Percentiles rank a stretch among this genome's conserved stretches.
These are phyloP conservation scores for Xerocomellus intermedius DNA, from an alignment of 768 basidiomycete species.

Conservation along the genomic window DNA sequence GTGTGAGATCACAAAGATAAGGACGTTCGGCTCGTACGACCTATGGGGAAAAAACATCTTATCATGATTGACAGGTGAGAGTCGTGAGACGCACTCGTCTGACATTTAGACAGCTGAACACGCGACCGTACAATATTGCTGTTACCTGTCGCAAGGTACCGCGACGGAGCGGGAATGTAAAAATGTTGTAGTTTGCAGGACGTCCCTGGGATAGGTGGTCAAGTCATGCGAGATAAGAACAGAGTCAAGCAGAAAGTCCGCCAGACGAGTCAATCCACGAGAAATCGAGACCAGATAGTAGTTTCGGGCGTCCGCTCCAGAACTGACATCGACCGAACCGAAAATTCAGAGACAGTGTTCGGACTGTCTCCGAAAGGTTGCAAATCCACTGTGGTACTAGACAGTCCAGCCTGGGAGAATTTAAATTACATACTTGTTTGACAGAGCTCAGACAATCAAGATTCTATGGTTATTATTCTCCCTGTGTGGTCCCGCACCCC, in stretches of 20 bases:
- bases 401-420: too few species aligned
- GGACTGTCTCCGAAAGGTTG: neutral
- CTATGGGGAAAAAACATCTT: neutral
- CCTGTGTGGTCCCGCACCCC: too few species aligned
- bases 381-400: too few species aligned
- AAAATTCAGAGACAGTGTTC: neutral
- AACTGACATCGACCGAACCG: neutral
- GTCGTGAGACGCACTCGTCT: neutral
- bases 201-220: neutral
- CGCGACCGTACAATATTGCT: neutral
- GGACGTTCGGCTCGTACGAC: neutral
- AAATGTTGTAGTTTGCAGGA: neutral
- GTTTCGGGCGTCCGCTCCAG: neutral
- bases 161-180: neutral
- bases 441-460: too few species aligned
- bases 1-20: conserved; percentile 7
- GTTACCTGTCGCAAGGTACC: neutral
- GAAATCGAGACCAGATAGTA: neutral
- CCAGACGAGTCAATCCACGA: neutral
- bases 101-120: neutral
- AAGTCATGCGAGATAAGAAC: conserved; percentile 2
- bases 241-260: neutral
- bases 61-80: neutral
- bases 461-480: too few species aligned
- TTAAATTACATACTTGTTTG: too few species aligned